A percentile compares a stretch with the other conserved stretches of the same genome.
Evolutionary conservation across 768 basidiomycete species (phyloP).

Genomic region (Sistotremastrum suecicum): DNA sequence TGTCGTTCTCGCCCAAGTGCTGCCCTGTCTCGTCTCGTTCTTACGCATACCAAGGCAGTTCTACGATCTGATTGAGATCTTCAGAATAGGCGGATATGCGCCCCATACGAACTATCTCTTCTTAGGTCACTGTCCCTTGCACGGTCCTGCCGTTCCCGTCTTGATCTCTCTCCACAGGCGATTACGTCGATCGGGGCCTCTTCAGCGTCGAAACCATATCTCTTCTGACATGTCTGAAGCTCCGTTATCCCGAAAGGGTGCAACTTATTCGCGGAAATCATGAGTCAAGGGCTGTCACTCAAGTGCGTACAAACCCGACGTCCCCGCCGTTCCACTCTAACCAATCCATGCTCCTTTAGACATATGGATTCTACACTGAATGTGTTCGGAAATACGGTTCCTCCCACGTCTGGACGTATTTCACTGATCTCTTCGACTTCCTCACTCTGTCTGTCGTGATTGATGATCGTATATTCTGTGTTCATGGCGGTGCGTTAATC

Average conservation of each 20-base stretch:
- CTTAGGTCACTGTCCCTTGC: slow-evolving; percentile 48
- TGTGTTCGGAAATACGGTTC: slow-evolving; percentile 95
- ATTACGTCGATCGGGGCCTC: slow-evolving; percentile 95
- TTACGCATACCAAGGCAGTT: slow-evolving; percentile 64
- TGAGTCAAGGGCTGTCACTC: slow-evolving; percentile 94
- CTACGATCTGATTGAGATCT: slow-evolving; percentile 98
- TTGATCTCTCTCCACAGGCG: slow-evolving; percentile 39
- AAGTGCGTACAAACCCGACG: slow-evolving; percentile 43
- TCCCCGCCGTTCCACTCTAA: slow-evolving; percentile 8
- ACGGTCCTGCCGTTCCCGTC: neutral
- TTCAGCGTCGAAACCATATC: slow-evolving; percentile 99
- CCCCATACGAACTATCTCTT: slow-evolving; percentile 98
- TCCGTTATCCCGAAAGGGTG: slow-evolving; percentile 92
- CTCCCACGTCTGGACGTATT: slow-evolving; percentile 95
- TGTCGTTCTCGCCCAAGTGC: slow-evolving; percentile 17
- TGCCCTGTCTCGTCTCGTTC: slow-evolving; percentile 19
- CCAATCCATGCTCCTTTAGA: slow-evolving; percentile 36
- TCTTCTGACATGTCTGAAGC: slow-evolving; percentile 88
- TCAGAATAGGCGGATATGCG: slow-evolving; percentile 93
- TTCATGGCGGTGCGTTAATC: slow-evolving; percentile 71
- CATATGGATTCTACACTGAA: slow-evolving; percentile 98
- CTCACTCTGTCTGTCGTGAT: slow-evolving; percentile 94
- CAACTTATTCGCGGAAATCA: slow-evolving; percentile 97
- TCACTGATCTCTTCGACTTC: slow-evolving; percentile 99
- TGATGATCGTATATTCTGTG: slow-evolving; percentile 98